Conservation (phyloP, 176 grass and related monocot genomes). For the Oryza rufipogon region DNA sequence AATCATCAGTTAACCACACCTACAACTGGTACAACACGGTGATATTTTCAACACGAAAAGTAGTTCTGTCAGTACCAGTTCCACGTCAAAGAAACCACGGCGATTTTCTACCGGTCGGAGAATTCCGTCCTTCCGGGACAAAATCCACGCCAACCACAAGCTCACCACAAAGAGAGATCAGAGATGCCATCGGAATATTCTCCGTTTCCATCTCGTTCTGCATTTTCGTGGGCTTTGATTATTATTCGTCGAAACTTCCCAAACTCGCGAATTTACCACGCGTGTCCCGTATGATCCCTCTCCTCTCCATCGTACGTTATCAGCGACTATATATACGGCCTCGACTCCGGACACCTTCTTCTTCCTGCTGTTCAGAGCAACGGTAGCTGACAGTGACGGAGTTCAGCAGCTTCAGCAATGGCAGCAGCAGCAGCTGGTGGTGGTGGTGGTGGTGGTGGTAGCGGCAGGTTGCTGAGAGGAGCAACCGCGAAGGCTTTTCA, state of each 20-base stretch:
- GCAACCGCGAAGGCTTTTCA: constrained; percentile 15
- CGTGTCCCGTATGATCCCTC: background rate
- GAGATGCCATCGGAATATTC: background rate
- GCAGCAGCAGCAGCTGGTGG: background rate
- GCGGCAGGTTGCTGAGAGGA: constrained; percentile 29
- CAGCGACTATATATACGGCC: constrained; percentile 25
- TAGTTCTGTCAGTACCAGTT: background rate
- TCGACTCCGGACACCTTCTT: background rate
- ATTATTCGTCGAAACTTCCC: constrained; percentile 33
- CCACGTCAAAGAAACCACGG: background rate
- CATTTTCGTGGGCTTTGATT: too few relatives aligned
- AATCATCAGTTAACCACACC: background rate
- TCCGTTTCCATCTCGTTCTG: background rate
- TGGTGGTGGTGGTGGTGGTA: constrained; percentile 10
- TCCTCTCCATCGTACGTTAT: background rate
- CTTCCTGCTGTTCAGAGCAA: background rate
- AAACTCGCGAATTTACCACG: background rate
- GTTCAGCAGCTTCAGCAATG: constrained; percentile 44
- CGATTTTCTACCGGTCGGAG: background rate
- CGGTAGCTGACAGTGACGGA: background rate
- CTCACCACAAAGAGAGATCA: background rate
- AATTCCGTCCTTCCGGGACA: background rate
- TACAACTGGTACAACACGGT: background rate
- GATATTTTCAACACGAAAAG: too few relatives aligned
- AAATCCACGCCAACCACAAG: background rate